A percentile compares a stretch with the other conserved stretches of the same genome.
These are phyloP conservation scores for Ustulina deusta DNA, from an alignment of 2,329 filamentous ascomycete genomes.

Conservation along the genomic window DNA sequence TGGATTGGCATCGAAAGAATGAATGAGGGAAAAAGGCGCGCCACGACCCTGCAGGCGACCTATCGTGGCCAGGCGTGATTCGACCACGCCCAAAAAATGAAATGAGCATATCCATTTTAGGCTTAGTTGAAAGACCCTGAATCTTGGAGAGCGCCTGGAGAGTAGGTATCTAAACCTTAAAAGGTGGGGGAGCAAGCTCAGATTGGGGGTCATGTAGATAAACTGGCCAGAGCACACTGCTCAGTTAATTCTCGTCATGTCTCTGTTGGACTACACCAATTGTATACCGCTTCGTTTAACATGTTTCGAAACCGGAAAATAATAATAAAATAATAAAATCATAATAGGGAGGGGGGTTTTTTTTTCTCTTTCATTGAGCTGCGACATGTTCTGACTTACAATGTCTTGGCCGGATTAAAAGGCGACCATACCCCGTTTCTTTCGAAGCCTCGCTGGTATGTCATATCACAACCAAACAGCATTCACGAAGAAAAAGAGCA, in stretches of 20 bases:
- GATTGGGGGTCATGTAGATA: background rate
- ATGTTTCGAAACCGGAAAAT: no score
- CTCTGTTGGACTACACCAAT: no score
- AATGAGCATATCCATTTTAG: slow-evolving; percentile 26
- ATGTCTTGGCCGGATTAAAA: no score
- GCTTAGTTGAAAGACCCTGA: slow-evolving; percentile 28
- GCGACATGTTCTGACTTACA: no score
- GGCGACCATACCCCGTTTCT: no score
- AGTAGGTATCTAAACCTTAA: slow-evolving; percentile 14
- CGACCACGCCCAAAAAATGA: slow-evolving; percentile 24
- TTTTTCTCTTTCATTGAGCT: no score
- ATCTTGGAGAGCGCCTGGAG: background rate
- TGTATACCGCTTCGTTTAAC: no score
- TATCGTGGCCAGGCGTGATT: slow-evolving; percentile 34
- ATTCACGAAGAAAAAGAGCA: background rate
- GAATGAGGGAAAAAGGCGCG: slow-evolving; percentile 16
- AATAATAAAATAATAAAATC: no score
- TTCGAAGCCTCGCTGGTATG: no score
- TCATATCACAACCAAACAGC: background rate
- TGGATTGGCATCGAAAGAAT: slow-evolving; percentile 10
- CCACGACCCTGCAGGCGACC: background rate
- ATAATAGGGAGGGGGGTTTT: no score
- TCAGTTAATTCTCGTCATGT: no score
- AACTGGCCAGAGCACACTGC: no score
- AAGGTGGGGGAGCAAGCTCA: slow-evolving; percentile 11